phyloP scores from a whole-genome alignment of 305 asterid species.

The Fraxinus xanthoxyloides region DNA sequence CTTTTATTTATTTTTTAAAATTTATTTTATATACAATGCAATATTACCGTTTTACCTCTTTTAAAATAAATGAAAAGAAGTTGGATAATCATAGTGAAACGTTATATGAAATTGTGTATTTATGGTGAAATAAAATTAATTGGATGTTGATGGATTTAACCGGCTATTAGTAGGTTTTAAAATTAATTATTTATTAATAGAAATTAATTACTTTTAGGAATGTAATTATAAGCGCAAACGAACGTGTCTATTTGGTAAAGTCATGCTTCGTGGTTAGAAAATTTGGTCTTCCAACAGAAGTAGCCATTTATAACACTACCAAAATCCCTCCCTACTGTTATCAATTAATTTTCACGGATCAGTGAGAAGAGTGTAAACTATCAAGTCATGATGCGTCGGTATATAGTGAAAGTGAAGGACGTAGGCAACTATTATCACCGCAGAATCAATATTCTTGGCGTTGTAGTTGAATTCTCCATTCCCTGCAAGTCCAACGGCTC shows the following conservation, averaged over 20 bases:
- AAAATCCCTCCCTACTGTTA: background rate
- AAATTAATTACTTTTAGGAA: background rate
- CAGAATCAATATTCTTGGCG: slow-evolving; percentile 14
- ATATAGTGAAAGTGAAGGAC: slow-evolving; percentile 1
- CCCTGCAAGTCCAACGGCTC: slow-evolving; percentile 24
- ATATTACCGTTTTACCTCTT: too few species aligned
- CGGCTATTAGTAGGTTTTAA: too few species aligned
- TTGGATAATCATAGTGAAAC: too few species aligned
- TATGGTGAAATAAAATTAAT: too few species aligned
- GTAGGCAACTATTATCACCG: slow-evolving; percentile 5
- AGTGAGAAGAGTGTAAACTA: background rate
- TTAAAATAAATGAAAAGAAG: too few species aligned
- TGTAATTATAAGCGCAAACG: background rate
- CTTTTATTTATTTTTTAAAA: too few species aligned
- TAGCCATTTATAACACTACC: background rate
- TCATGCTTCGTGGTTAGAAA: background rate
- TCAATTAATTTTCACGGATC: background rate
- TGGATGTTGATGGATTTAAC: too few species aligned
- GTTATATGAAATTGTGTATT: too few species aligned
- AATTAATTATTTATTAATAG: too few species aligned
- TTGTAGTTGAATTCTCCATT: slow-evolving; percentile 28
- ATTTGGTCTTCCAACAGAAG: background rate
- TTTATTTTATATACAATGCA: too few species aligned
- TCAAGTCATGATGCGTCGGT: background rate
- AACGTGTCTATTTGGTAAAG: background rate